Percentiles rank a stretch among this genome's conserved stretches.
These are phyloP conservation scores for Phytophthora chlamydospora DNA, from an alignment of 352 stramenopile genomes.

Conservation along the genomic window DNA sequence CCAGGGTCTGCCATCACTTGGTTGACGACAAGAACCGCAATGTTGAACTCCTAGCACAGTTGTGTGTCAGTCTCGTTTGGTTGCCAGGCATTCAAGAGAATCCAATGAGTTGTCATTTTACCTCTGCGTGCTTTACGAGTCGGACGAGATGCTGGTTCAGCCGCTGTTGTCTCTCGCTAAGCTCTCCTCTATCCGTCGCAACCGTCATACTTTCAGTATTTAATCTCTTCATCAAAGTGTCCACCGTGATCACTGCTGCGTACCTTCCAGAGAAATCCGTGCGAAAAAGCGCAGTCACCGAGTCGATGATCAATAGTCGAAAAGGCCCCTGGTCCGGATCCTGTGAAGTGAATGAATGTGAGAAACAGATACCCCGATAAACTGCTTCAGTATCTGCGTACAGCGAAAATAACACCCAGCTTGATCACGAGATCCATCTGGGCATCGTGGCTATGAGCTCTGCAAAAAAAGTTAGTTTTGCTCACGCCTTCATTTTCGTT, in stretches of 20 bases:
- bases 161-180: constrained; percentile 87
- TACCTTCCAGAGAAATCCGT: constrained; percentile 87
- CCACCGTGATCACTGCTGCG: background rate
- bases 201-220: background rate
- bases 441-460: constrained; percentile 86
- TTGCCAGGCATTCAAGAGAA: too few relatives aligned
- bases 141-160: constrained; percentile 90
- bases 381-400: constrained; percentile 26
- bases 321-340: constrained; percentile 79
- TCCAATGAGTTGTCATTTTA: constrained; percentile 13
- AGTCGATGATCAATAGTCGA: constrained; percentile 91
- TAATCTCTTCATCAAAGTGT: background rate
- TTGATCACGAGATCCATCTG: constrained; percentile 91
- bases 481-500: background rate
- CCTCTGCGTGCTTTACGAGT: constrained; percentile 82
- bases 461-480: constrained; percentile 26
- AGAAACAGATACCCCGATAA: constrained; percentile 1
- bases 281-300: constrained; percentile 91
- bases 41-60: constrained; percentile 90
- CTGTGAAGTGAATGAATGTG: constrained; percentile 22
- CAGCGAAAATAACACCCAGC: constrained; percentile 70
- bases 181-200: constrained; percentile 41
- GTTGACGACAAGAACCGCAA: constrained; percentile 93
- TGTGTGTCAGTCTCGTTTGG: constrained; percentile 2
- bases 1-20: constrained; percentile 92